These are phyloP conservation scores for Gastrolobium villosum DNA, from an alignment of 306 rosid species.

Conservation along the genomic window DNA sequence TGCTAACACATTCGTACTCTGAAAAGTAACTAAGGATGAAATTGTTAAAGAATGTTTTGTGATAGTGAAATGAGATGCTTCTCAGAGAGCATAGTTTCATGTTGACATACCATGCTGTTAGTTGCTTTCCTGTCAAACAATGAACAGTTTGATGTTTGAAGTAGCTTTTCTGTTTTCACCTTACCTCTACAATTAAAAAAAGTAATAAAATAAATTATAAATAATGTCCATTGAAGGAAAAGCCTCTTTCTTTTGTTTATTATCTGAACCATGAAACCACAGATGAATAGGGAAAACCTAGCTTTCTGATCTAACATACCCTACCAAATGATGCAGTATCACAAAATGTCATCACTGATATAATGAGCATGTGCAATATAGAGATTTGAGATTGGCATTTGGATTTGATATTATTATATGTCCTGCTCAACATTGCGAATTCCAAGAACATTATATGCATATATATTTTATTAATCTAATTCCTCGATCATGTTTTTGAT, in stretches of 20 bases:
- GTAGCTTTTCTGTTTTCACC: not conserved
- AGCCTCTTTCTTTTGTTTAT: conserved; percentile 18
- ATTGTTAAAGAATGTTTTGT: conserved; percentile 8
- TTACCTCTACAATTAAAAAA: not conserved
- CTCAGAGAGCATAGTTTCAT: not conserved
- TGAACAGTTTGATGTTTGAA: conserved; percentile 6
- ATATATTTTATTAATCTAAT: conserved; percentile 22
- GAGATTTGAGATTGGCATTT: not conserved
- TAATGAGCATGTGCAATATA: conserved; percentile 1
- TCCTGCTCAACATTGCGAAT: not conserved
- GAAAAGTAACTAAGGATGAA: conserved; percentile 7
- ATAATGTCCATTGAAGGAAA: not conserved
- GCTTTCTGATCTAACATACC: conserved; percentile 11
- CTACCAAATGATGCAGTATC: conserved; percentile 14
- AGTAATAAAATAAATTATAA: not conserved
- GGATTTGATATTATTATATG: not conserved
- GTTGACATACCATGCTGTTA: conserved; percentile 25
- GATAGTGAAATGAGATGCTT: conserved; percentile 19
- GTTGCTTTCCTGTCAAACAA: conserved; percentile 1
- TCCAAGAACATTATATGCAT: conserved; percentile 14
- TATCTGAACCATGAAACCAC: not conserved
- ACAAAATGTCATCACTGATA: not conserved
- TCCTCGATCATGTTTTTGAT: conserved; percentile 21
- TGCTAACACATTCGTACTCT: conserved; percentile 17
- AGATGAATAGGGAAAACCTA: not conserved